Percentiles rank a stretch among this genome's conserved stretches.
These are phyloP conservation scores for Eucalyptus guilfoylei DNA, from an alignment of 345 rosid species.

Conservation along the genomic window DNA sequence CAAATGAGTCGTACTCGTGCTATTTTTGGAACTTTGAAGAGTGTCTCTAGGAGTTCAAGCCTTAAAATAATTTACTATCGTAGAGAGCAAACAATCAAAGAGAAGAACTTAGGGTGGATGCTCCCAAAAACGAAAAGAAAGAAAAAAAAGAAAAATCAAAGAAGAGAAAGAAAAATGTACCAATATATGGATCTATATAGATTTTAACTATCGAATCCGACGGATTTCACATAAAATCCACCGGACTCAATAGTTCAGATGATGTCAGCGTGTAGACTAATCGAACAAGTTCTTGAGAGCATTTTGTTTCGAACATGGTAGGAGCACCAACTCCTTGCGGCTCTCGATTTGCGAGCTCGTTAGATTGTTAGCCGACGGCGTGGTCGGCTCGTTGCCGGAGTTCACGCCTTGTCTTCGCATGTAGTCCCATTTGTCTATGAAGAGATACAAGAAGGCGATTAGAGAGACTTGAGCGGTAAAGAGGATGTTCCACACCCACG, in stretches of 20 bases:
- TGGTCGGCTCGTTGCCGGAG: neutral
- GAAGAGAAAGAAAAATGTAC: neutral
- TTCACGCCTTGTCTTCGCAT: slow-evolving; percentile 44
- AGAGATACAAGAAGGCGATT: slow-evolving; percentile 59
- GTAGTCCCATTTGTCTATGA: slow-evolving; percentile 82
- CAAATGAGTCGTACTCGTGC: neutral
- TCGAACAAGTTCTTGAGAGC: slow-evolving; percentile 72
- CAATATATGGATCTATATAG: neutral
- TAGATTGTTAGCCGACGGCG: neutral
- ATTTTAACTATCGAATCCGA: neutral
- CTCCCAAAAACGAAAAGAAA: neutral
- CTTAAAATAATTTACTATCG: neutral
- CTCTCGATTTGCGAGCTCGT: slow-evolving; percentile 7
- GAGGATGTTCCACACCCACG: slow-evolving; percentile 48
- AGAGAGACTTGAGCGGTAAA: slow-evolving; percentile 63
- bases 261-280: neutral
- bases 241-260: neutral
- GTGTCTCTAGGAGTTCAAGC: neutral
- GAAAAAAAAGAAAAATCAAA: neutral
- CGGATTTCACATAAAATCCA: neutral
- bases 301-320: slow-evolving; percentile 48
- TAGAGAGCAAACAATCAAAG: neutral
- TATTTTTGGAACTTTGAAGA: neutral
- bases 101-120: neutral
- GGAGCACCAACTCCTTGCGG: slow-evolving; percentile 32